phyloP scores from a whole-genome alignment of 108 stramenopile genomes.

The Nannochloropsis gaditana region DNA sequence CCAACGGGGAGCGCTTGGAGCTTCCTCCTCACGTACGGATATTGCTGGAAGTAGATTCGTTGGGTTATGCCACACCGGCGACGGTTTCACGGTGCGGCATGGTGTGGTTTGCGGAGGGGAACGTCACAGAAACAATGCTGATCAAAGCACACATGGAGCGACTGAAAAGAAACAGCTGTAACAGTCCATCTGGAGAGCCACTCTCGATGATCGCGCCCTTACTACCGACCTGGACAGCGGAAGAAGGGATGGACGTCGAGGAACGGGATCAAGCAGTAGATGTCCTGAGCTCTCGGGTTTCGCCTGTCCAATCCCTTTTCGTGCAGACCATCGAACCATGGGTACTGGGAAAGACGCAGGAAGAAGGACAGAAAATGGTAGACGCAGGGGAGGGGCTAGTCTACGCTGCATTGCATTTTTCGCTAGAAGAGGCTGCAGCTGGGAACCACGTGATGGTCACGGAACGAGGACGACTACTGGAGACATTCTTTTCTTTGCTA shows the following conservation, averaged over 20 bases:
- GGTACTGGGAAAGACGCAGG: slow-evolving; percentile 13
- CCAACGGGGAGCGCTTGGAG: slow-evolving; percentile 77
- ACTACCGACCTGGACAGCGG: not conserved
- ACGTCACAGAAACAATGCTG: slow-evolving; percentile 57
- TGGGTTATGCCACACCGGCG: slow-evolving; percentile 89
- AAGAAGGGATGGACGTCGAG: not conserved
- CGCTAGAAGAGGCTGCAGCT: slow-evolving; percentile 42
- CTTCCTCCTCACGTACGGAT: slow-evolving; percentile 54
- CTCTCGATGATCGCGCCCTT: not conserved
- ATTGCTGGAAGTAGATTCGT: slow-evolving; percentile 71
- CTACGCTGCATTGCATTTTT: slow-evolving; percentile 15
- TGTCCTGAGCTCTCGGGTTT: not conserved
- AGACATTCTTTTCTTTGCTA: slow-evolving; percentile 77
- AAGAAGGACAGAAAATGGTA: not conserved
- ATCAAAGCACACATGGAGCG: slow-evolving; percentile 29
- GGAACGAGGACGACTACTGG: slow-evolving; percentile 66
- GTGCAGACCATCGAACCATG: slow-evolving; percentile 37
- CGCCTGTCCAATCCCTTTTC: slow-evolving; percentile 22
- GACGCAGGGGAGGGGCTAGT: slow-evolving; percentile 21
- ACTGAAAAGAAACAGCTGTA: not conserved
- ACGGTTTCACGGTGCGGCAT: slow-evolving; percentile 97
- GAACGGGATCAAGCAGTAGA: not conserved
- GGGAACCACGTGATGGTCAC: slow-evolving; percentile 77
- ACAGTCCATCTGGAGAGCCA: not conserved
- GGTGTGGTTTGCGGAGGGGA: slow-evolving; percentile 93